Percentiles rank a stretch among this genome's conserved stretches.
These are phyloP conservation scores for Austroboletus novae-zelandiae DNA, from an alignment of 1,284 basidiomycete species.

Conservation along the genomic window DNA sequence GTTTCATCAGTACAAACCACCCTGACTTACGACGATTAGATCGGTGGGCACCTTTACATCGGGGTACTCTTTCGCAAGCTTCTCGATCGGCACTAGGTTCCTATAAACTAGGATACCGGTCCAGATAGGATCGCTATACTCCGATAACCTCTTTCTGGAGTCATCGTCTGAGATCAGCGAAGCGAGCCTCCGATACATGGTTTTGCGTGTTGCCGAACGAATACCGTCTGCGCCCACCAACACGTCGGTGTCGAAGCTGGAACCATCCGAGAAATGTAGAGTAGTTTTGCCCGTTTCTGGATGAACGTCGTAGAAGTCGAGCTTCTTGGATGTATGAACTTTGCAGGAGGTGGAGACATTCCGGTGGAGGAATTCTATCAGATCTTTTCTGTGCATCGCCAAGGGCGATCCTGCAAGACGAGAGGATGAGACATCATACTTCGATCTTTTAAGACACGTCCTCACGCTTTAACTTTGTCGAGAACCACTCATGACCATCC, in stretches of 20 bases:
- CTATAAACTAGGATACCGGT: constrained; percentile 24
- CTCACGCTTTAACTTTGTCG: constrained; percentile 10
- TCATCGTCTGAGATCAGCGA: constrained; percentile 2
- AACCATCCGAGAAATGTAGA: constrained; percentile 34
- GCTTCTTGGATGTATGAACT: constrained; percentile 32
- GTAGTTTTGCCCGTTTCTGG: constrained; percentile 11
- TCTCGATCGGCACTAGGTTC: constrained; percentile 14
- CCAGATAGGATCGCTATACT: constrained; percentile 18
- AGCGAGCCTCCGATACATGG: constrained; percentile 16
- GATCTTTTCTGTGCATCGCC: constrained; percentile 33
- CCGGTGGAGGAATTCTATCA: constrained; percentile 31
- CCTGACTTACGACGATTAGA: constrained; percentile 35
- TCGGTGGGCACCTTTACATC: constrained; percentile 33
- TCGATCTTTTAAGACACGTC: background rate
- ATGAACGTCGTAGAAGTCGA: constrained; percentile 23
- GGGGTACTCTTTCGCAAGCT: constrained; percentile 26
- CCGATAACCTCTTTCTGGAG: constrained; percentile 7
- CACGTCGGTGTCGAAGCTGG: constrained; percentile 31
- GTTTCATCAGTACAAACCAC: background rate
- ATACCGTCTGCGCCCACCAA: constrained; percentile 34
- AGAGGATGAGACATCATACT: background rate
- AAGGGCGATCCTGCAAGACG: constrained; percentile 23
- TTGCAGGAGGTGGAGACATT: constrained; percentile 28
- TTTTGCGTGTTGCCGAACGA: constrained; percentile 19
- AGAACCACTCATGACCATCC: constrained; percentile 26